Percentiles rank a stretch among this genome's conserved stretches.
Conservation (phyloP, 305 asterid genomes). For the Fraxinus latifolia region DNA sequence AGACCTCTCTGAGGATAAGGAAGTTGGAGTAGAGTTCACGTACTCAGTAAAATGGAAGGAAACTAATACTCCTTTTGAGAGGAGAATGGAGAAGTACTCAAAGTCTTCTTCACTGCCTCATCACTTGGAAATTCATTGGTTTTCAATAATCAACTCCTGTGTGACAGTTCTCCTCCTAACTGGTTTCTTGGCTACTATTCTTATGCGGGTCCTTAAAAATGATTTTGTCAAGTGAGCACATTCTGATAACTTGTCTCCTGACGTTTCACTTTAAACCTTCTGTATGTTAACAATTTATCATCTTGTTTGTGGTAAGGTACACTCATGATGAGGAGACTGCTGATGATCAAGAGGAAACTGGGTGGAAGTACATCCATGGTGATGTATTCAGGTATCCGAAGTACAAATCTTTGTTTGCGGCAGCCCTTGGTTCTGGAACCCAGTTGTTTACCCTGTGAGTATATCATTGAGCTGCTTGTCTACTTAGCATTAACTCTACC, state of each 20-base stretch:
- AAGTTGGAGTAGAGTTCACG: conserved; percentile 64
- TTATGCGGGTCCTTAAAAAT: conserved; percentile 78
- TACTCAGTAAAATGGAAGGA: conserved; percentile 77
- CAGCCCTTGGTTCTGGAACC: conserved; percentile 74
- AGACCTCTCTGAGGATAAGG: conserved; percentile 71
- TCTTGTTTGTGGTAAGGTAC: conserved; percentile 37
- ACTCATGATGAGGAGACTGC: conserved; percentile 72
- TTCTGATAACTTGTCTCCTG: background rate
- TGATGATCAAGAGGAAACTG: conserved; percentile 78
- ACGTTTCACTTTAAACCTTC: background rate
- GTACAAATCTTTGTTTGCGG: conserved; percentile 64
- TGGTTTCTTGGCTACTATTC: conserved; percentile 73
- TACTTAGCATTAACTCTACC: background rate
- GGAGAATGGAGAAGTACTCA: conserved; percentile 77
- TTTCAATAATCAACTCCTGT: conserved; percentile 77
- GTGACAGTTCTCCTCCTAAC: conserved; percentile 82
- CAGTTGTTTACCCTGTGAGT: conserved; percentile 75
- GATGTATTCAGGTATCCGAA: conserved; percentile 79
- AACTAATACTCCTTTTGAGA: conserved; percentile 55
- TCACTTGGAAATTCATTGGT: conserved; percentile 83
- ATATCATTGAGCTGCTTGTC: background rate
- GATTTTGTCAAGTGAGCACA: conserved; percentile 69
- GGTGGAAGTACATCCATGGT: conserved; percentile 85
- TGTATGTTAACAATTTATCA: background rate
- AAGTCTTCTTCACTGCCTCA: conserved; percentile 75